Base-by-base conservation (phyloP, 2,329 filamentous ascomycete species). In the Botrytis squamosa region DNA sequence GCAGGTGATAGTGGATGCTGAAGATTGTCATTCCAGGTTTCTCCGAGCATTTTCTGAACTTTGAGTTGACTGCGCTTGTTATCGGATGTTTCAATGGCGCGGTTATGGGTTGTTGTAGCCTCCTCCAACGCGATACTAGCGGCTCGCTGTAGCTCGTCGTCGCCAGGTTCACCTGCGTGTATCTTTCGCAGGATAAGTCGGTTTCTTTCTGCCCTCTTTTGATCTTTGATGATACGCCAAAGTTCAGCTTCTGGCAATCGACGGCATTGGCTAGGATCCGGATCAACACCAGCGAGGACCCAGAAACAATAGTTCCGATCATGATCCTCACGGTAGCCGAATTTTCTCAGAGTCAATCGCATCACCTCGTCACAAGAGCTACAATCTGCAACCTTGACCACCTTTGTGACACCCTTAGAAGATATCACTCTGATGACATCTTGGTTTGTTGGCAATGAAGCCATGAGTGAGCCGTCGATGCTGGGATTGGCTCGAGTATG, bases 291-390 rank as follows among this genome's bases (percentile, higher is more conserved):
- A 77, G 93, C 91, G 74, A 98, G 86, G 1, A 97, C 92, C 86
- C 96, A 98, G 84, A 99, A 98, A 85, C 95, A 98, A 84, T 97
- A 98, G 80, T 97, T 97, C 79, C 94, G 90, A 81, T 96, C 93
- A 80, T 98, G 94, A 76, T 95, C 93, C 80, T 97, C 94, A 36
- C 94, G 93, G 44, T 97, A 87, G 59, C 91, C 90, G 76, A 97
- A 93, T 82, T 98, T 98, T 77, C 92, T 90, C 63, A 98, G 84
- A 0, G 96, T 97, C 75, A 93, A 92, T 64, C 94, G 88, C 86
- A 98, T 95, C 70, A 98, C 93, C 77, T 98, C 94, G 80, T 98
- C 96, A 75, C 94, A 93, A 8, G 92, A 96, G 80, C 91, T 94
- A 86, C 95, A 98, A 77, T 93, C 93, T 76, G 94, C 92, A 77